Base-by-base conservation (phyloP, 306 rosid genomes). In the Castanea mollissima region DNA sequence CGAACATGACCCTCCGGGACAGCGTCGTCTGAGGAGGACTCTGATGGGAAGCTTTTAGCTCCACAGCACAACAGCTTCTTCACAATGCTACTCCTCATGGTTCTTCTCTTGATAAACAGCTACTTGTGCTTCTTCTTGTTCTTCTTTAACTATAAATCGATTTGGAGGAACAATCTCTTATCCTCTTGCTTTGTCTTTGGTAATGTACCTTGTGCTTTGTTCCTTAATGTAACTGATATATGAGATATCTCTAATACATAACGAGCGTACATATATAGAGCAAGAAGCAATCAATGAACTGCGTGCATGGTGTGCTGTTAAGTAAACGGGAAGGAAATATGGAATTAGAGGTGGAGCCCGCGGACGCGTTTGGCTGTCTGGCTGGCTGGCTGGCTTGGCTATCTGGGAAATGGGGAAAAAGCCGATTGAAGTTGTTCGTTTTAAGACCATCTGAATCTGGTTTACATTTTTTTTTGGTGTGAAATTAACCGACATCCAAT, bases 1-100 rank as follows among this genome's bases (percentile, higher is more conserved):
- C 52, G 72, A 7, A 68, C 72, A 25, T n/a, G 72, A 35, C 72
- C 72, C 46, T 68, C 72, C 4, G 72, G 72, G 27, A 35, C 52
- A 31, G 72, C 52, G 11, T 68, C 72, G 54, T 49, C 54, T 49
- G 54, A 34, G 16, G 71, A 12, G 25, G 29, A 20, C 5, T 16
- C 71, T 32, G 49, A 8, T n/a, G 52, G 52, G 6, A 68, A 68
- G 72, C 72, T n/a, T n/a, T n/a, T 68, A 7, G 29, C 72, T 35
- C 72, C 72, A 25, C 72, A 68, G 52, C 52, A 35, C 72, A 68
- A 4, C 51, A 68, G 9, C 51, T 35, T 68, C 72, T 68, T 68
- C 18, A 68, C 72, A 68, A 68, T 68, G 25, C 15, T 12, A 8
- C 27, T 35, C 52, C 54, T 68, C 72, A 68, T 68, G 54, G 2